These are phyloP conservation scores for Entomortierella chlamydospora DNA, from an alignment of 192 early-diverging fungal species.

Conservation along the genomic window DNA sequence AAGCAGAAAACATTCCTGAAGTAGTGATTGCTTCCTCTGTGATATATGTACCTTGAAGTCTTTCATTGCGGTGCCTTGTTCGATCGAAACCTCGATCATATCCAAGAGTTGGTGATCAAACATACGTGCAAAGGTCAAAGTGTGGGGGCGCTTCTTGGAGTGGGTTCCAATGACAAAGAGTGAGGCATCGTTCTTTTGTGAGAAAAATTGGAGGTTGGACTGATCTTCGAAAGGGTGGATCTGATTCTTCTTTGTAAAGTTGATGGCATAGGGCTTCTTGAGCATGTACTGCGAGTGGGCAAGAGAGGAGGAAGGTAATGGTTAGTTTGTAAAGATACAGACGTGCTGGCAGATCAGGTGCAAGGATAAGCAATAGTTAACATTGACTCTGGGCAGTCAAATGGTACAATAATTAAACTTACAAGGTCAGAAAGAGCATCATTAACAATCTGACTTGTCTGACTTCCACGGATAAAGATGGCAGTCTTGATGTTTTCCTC, in stretches of 20 bases:
- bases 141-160: constrained; percentile 97
- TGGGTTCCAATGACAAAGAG: constrained; percentile 92
- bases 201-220: constrained; percentile 90
- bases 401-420: constrained; percentile 46
- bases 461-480: constrained; percentile 88
- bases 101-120: constrained; percentile 96
- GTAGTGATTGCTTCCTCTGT: not conserved
- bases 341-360: no score
- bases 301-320: not conserved
- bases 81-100: constrained; percentile 94
- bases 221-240: constrained; percentile 97
- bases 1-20: no score
- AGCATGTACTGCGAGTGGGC: constrained; percentile 73
- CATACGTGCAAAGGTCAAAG: constrained; percentile 89
- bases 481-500: constrained; percentile 93
- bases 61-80: constrained; percentile 73
- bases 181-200: constrained; percentile 95
- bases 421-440: constrained; percentile 92
- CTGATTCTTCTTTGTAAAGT: constrained; percentile 95
- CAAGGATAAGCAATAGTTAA: no score
- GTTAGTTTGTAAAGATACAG: no score
- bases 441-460: constrained; percentile 85
- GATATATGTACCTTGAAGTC: constrained; percentile 69
- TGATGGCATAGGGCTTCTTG: constrained; percentile 89
- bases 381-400: no score